Conservation (phyloP, 1,139 yeast genomes). For the Pichia sp. region DNA sequence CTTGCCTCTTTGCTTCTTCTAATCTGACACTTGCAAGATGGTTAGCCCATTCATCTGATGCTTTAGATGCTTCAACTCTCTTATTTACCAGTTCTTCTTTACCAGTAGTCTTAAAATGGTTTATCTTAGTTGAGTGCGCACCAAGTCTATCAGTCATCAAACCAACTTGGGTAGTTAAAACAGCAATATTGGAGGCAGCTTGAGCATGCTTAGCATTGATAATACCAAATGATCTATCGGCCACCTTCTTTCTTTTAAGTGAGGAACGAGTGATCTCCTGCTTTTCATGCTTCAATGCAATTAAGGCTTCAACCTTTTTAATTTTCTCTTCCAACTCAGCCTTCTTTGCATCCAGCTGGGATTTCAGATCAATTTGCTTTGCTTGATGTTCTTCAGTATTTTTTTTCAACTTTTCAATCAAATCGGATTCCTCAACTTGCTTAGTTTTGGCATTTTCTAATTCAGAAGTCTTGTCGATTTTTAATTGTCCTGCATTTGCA, state of each 20-base stretch:
- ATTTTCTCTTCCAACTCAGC: slow-evolving; percentile 26
- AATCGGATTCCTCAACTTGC: slow-evolving; percentile 39
- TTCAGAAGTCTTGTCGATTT: slow-evolving; percentile 41
- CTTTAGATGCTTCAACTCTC: slow-evolving; percentile 36
- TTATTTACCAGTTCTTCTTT: slow-evolving; percentile 32
- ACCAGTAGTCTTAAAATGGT: slow-evolving; percentile 31
- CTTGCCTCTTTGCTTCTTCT: slow-evolving; percentile 42
- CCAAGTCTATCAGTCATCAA: slow-evolving; percentile 35
- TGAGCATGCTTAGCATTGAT: slow-evolving; percentile 30
- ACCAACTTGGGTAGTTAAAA: slow-evolving; percentile 38
- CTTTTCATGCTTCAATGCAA: slow-evolving; percentile 35
- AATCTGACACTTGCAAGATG: slow-evolving; percentile 34
- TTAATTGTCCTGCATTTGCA: slow-evolving; percentile 40
- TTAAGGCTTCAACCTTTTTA: slow-evolving; percentile 29
- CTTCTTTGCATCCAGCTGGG: slow-evolving; percentile 34
- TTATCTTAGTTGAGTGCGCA: slow-evolving; percentile 38
- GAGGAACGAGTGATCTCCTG: slow-evolving; percentile 32
- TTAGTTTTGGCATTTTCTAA: slow-evolving; percentile 39
- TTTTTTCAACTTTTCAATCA: slow-evolving; percentile 37
- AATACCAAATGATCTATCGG: slow-evolving; percentile 30
- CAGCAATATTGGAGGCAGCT: slow-evolving; percentile 34
- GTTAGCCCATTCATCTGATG: slow-evolving; percentile 35
- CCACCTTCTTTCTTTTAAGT: slow-evolving; percentile 33
- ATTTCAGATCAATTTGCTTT: slow-evolving; percentile 41
- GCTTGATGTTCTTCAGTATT: slow-evolving; percentile 34